Evolutionary conservation across 208 protist genomes (phyloP).

Genomic region (Leishmania major): DNA sequence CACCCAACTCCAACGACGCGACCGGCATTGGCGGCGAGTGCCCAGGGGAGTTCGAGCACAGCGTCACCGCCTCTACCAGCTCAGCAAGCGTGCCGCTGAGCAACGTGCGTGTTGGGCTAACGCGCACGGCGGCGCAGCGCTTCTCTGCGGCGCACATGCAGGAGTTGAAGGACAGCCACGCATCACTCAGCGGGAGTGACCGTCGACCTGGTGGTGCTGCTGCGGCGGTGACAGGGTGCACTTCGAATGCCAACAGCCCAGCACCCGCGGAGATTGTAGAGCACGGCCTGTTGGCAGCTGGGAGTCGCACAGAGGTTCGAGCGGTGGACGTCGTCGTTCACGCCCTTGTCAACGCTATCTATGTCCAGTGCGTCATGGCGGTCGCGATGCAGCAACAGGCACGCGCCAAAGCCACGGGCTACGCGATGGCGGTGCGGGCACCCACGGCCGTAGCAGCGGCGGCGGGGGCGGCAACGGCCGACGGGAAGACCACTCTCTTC

Average conservation of each 20-base stretch:
- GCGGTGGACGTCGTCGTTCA: conserved; percentile 36
- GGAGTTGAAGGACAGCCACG: conserved; percentile 13
- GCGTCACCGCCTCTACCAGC: not conserved
- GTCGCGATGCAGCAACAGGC: conserved; percentile 11
- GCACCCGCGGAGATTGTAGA: conserved; percentile 2
- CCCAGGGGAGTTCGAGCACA: not conserved
- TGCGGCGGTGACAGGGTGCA: not conserved
- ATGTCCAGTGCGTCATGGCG: conserved; percentile 29
- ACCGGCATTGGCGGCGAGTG: not conserved
- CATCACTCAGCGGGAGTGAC: conserved; percentile 1
- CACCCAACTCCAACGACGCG: not conserved
- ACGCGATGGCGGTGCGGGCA: conserved; percentile 5
- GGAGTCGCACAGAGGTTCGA: conserved; percentile 26
- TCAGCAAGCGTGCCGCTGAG: not conserved
- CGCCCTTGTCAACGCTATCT: conserved; percentile 35
- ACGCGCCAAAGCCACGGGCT: conserved; percentile 3
- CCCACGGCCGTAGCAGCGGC: not conserved
- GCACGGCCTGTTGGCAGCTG: conserved; percentile 15
- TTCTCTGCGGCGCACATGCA: conserved; percentile 10
- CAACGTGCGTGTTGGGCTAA: not conserved
- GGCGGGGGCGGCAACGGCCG: not conserved
- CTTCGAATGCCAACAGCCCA: not conserved
- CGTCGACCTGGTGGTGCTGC: conserved; percentile 10
- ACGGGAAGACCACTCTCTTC: not conserved
- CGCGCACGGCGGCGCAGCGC: conserved; percentile 5